Evolutionary conservation across 2,329 filamentous ascomycete species (phyloP), one percentile per base, ranked within the genome.

Genomic region (Alternaria alternata): DNA sequence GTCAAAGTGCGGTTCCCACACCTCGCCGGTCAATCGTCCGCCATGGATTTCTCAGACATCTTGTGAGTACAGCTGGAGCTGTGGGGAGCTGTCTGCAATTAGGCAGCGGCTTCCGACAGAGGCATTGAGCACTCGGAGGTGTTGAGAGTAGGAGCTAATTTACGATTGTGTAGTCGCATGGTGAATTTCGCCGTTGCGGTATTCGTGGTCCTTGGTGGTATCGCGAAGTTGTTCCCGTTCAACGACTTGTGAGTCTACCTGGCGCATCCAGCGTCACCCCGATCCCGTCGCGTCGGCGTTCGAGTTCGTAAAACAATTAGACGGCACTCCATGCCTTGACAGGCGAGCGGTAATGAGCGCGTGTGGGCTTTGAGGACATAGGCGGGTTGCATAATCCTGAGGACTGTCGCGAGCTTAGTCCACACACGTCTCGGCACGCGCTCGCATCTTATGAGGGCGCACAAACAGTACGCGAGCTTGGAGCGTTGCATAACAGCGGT

Each of bases 31-130:
- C 62, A 58, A 63, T 62, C 57, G 57, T 61, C 71, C 63, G 66
- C 69, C 73, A 96, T 97, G 93, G 93, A 97, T 81, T 92, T 93
- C 84, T 94, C 92, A 65, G 93, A 96, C 82, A 89, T 89, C 79
- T 96, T 96, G 93, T 96, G 86, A 83, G 91, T 86, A 65, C 39
- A 52, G 47, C 38, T 56, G 47, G 41, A 57, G 47, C 64, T 26
- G 24, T 26, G 24, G 24, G 24, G 24, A 26, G 24, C 24, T 26
- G 24, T 26, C 24, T 0, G 24, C 24, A 26, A 26, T 0, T 62
- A 65, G 68, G 70, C 62, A 67, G 64, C 62, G 57, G 41, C 54
- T 55, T 44, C 49, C 32, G 28, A 18, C 18, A 28, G 39, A 42
- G 42, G 57, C 47, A 65, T 66, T 65, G 56, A 18, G 30, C 20